Conservation (phyloP, 176 grass and related monocot species). For the Oryza meridionalis region DNA sequence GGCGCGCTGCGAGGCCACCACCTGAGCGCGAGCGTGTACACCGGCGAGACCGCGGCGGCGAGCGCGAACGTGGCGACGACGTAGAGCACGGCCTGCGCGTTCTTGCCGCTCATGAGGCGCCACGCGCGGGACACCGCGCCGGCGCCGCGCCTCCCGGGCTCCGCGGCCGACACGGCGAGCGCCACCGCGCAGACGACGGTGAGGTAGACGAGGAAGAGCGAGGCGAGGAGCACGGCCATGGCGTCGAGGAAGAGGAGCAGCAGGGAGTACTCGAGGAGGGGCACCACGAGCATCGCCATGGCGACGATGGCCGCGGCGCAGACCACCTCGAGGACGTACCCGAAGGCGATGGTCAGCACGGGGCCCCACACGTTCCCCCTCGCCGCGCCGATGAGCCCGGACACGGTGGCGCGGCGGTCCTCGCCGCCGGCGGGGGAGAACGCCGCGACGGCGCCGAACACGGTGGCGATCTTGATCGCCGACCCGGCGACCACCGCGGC, state of each 20-base stretch:
- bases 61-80: constrained; percentile 40
- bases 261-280: constrained; percentile 48
- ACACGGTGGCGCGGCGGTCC: neutral
- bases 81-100: constrained; percentile 49
- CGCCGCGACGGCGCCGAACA: constrained; percentile 41
- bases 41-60: constrained; percentile 40
- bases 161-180: constrained; percentile 34
- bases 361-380: constrained; percentile 32
- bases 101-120: constrained; percentile 38
- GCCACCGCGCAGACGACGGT: constrained; percentile 51
- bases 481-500: constrained; percentile 19
- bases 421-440: neutral
- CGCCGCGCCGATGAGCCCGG: neutral
- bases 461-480: constrained; percentile 47
- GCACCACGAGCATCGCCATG: neutral
- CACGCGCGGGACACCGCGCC: constrained; percentile 49
- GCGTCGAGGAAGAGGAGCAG: constrained; percentile 48
- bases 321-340: constrained; percentile 40
- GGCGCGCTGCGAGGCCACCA: constrained; percentile 24
- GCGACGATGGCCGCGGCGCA: constrained; percentile 15
- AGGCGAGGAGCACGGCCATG: constrained; percentile 38
- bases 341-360: constrained; percentile 35
- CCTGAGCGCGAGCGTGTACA: constrained; percentile 44
- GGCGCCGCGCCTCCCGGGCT: constrained; percentile 24
- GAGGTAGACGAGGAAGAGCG: constrained; percentile 55